Conservation (phyloP, 345 rosid species). For the Eucalyptus cladocalyx region DNA sequence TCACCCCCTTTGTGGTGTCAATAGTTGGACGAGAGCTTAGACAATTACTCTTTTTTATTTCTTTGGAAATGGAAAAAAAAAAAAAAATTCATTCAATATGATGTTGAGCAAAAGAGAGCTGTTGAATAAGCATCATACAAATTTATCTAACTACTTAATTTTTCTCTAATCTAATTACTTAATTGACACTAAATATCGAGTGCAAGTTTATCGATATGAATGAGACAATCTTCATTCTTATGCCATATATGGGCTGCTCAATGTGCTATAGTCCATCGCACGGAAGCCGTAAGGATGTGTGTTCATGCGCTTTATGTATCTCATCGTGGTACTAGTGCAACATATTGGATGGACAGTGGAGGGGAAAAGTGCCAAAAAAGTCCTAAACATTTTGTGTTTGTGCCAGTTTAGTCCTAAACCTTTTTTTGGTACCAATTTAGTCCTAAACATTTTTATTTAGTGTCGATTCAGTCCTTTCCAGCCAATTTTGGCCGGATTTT, state of each 20-base stretch:
- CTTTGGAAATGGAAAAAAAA: too few species aligned
- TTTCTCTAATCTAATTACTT: background rate
- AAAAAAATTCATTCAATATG: background rate
- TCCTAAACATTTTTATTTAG: too few species aligned
- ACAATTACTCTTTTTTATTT: background rate
- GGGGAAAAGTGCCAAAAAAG: too few species aligned
- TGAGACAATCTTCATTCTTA: background rate
- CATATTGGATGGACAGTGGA: background rate
- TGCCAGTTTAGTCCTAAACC: too few species aligned
- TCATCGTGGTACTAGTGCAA: fast-evolving
- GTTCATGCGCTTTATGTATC: background rate
- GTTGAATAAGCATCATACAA: background rate
- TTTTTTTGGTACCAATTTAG: too few species aligned
- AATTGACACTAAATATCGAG: background rate
- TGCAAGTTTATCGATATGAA: background rate
- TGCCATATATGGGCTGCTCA: background rate
- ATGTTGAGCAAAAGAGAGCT: background rate
- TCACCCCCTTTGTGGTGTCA: background rate
- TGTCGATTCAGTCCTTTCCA: too few species aligned
- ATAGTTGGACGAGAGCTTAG: background rate
- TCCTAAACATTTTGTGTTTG: too few species aligned
- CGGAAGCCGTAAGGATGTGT: background rate
- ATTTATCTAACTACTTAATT: background rate
- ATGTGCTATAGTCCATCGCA: background rate
- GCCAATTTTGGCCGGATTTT: too few species aligned